These are phyloP conservation scores for Stevia rebaudiana DNA, from an alignment of 140 eudicot species.

Conservation along the genomic window DNA sequence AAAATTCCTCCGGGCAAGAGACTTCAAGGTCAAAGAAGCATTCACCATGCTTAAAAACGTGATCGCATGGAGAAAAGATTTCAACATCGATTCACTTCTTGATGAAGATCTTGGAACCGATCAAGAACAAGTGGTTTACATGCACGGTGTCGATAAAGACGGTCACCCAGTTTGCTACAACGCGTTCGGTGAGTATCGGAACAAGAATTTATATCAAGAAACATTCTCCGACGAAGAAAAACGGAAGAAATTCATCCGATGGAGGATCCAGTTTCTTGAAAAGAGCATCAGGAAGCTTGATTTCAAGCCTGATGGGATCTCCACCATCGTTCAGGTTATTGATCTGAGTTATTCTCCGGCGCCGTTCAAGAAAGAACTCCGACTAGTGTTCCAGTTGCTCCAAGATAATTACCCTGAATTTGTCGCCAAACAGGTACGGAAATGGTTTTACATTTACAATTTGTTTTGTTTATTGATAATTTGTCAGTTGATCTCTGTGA, in stretches of 20 bases:
- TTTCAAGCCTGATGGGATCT: conserved; percentile 73
- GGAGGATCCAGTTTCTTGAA: conserved; percentile 81
- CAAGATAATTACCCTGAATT: conserved; percentile 96
- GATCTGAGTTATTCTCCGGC: conserved; percentile 89
- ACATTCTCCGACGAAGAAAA: conserved; percentile 73
- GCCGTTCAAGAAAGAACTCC: conserved; percentile 58
- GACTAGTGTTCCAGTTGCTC: conserved; percentile 70
- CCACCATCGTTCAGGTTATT: conserved; percentile 64
- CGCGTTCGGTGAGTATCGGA: conserved; percentile 73
- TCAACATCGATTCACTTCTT: conserved; percentile 55
- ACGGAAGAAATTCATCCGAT: conserved; percentile 53
- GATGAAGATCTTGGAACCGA: conserved; percentile 58
- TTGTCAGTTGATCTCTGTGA: background rate
- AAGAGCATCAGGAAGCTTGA: conserved; percentile 72
- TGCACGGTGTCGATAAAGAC: conserved; percentile 77
- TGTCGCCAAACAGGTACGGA: conserved; percentile 96
- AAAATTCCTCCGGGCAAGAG: conserved; percentile 82
- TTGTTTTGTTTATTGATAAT: background rate
- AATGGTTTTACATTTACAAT: no score
- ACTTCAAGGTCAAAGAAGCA: conserved; percentile 81
- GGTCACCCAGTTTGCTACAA: conserved; percentile 93
- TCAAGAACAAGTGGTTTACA: conserved; percentile 66
- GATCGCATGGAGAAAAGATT: conserved; percentile 74
- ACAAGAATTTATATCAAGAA: conserved; percentile 63
- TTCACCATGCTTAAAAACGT: conserved; percentile 73